These are phyloP conservation scores for Sanchytrium tribonematis DNA, from an alignment of 371 early-diverging fungal species.

Conservation along the genomic window DNA sequence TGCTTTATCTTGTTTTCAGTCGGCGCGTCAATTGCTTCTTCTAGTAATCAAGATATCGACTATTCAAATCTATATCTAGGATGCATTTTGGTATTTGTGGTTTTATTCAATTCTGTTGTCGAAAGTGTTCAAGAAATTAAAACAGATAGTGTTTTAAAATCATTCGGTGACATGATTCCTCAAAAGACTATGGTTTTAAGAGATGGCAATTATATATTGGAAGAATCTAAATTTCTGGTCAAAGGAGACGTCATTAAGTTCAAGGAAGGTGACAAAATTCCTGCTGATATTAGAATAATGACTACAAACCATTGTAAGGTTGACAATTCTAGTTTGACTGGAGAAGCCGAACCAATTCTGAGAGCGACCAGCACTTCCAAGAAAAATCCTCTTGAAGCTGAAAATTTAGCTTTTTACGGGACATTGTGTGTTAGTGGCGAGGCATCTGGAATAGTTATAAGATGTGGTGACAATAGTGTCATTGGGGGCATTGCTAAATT, in stretches of 20 bases:
- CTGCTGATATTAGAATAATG: constrained; percentile 58
- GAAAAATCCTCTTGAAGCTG: constrained; percentile 57
- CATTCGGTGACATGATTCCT: constrained; percentile 65
- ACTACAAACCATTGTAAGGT: constrained; percentile 53
- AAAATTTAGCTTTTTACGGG: constrained; percentile 62
- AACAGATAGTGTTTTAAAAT: constrained; percentile 46
- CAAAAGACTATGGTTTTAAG: constrained; percentile 42
- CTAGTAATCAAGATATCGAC: not conserved
- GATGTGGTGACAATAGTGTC: constrained; percentile 66
- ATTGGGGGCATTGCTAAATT: constrained; percentile 78
- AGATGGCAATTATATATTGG: constrained; percentile 28
- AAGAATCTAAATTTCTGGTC: constrained; percentile 40
- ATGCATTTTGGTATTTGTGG: constrained; percentile 52
- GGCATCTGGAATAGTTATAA: constrained; percentile 64
- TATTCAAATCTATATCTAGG: constrained; percentile 33
- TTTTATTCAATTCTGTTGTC: constrained; percentile 59
- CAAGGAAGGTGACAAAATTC: constrained; percentile 69
- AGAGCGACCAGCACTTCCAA: constrained; percentile 17
- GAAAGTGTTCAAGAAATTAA: constrained; percentile 73
- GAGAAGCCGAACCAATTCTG: constrained; percentile 50
- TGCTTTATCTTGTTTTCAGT: not conserved
- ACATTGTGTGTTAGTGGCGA: constrained; percentile 58
- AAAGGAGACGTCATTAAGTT: constrained; percentile 59
- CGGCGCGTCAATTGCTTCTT: not conserved
- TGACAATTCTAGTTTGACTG: constrained; percentile 85